These are phyloP conservation scores for Aureobasidium sp. DNA, from an alignment of 2,329 filamentous ascomycete species.

Conservation along the genomic window DNA sequence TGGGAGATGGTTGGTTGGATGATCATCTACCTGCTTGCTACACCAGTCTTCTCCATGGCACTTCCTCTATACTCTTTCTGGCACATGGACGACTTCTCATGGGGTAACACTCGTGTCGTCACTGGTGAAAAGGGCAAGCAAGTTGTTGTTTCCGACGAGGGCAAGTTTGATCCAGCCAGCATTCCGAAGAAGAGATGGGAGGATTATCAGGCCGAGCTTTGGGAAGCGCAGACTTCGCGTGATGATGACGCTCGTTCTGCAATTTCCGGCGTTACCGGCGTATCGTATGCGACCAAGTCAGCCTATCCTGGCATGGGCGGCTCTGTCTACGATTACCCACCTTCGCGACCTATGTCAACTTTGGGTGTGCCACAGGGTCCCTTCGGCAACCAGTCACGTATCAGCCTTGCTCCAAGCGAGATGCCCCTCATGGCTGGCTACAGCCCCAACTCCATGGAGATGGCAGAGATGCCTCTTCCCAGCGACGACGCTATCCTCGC, in stretches of 20 bases:
- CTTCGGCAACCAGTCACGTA: constrained; percentile 47
- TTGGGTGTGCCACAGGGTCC: constrained; percentile 8
- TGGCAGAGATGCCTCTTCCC: constrained; percentile 65
- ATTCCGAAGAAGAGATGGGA: constrained; percentile 99
- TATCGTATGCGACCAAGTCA: constrained; percentile 81
- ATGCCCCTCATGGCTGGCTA: constrained; percentile 15
- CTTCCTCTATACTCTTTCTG: constrained; percentile 94
- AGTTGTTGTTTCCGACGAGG: constrained; percentile 89
- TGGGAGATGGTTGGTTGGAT: constrained; percentile 99
- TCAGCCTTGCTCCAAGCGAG: constrained; percentile 61
- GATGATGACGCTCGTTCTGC: constrained; percentile 79
- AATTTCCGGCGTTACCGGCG: constrained; percentile 61
- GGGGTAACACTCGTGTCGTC: constrained; percentile 97
- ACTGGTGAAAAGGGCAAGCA: constrained; percentile 90
- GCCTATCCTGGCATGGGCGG: constrained; percentile 38
- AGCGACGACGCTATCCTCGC: constrained; percentile 82
- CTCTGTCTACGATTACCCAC: constrained; percentile 52
- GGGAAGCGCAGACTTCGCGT: constrained; percentile 73
- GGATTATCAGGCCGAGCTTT: constrained; percentile 95
- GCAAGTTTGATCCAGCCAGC: constrained; percentile 86
- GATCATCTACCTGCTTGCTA: constrained; percentile 85
- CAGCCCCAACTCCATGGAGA: constrained; percentile 53
- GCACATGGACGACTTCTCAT: constrained; percentile 99
- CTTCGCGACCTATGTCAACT: constrained; percentile 41
- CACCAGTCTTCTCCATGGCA: constrained; percentile 84